Evolutionary conservation across 1,284 basidiomycete genomes (phyloP).

Genomic region (Ceratobasidium sp.): DNA sequence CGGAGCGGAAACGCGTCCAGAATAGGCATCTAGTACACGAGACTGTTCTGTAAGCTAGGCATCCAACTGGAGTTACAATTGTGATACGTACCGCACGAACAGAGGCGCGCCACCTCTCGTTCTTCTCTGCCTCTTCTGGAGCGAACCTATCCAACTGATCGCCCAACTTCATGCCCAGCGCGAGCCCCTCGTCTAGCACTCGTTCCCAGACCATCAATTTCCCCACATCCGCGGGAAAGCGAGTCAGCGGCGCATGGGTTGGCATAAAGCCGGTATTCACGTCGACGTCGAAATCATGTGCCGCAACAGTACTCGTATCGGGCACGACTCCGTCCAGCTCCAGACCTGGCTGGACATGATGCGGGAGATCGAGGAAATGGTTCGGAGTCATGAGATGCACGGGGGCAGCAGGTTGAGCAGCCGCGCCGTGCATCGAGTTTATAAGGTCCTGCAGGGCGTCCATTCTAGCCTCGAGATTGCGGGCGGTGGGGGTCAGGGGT

Average conservation of each 20-base stretch:
- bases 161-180: slow-evolving; percentile 65
- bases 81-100: slow-evolving; percentile 66
- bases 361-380: slow-evolving; percentile 33
- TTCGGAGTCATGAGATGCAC: slow-evolving; percentile 5
- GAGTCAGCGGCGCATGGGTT: slow-evolving; percentile 74
- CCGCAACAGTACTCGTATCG: slow-evolving; percentile 87
- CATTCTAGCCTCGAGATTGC: background rate
- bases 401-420: background rate
- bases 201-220: slow-evolving; percentile 80
- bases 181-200: slow-evolving; percentile 59
- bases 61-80: slow-evolving; percentile 2
- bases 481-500: background rate
- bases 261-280: slow-evolving; percentile 94
- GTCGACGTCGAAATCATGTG: slow-evolving; percentile 95
- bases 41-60: background rate
- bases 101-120: slow-evolving; percentile 69
- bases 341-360: slow-evolving; percentile 43
- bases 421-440: slow-evolving; percentile 29
- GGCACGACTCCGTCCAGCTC: slow-evolving; percentile 59
- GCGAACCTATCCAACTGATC: slow-evolving; percentile 59
- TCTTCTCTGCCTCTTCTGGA: slow-evolving; percentile 59
- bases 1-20: slow-evolving; percentile 64
- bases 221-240: slow-evolving; percentile 60
- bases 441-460: slow-evolving; percentile 26
- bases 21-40: slow-evolving; percentile 67